Evolutionary conservation across 805 yeast species (phyloP).

Genomic region (Hanseniaspora jakobsenii): DNA sequence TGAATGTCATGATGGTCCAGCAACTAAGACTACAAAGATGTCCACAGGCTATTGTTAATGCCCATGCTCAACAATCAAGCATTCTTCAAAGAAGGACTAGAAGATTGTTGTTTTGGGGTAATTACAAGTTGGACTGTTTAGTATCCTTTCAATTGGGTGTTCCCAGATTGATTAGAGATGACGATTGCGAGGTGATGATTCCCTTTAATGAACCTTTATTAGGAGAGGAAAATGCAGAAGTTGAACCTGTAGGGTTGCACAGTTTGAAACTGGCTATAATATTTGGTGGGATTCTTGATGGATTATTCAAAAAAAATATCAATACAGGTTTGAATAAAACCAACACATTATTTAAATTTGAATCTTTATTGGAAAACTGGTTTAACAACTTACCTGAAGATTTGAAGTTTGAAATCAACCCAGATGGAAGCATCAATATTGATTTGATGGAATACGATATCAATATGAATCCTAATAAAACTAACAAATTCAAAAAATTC

Average conservation of each 20-base stretch:
- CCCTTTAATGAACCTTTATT: slow-evolving; percentile 47
- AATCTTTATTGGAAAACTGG: slow-evolving; percentile 70
- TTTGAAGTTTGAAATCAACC: slow-evolving; percentile 52
- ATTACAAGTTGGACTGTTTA: slow-evolving; percentile 64
- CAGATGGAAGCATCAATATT: slow-evolving; percentile 34
- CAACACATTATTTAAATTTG: slow-evolving; percentile 32
- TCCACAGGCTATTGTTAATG: slow-evolving; percentile 66
- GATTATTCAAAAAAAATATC: slow-evolving; percentile 49
- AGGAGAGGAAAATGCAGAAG: slow-evolving; percentile 34
- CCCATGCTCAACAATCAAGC: slow-evolving; percentile 52
- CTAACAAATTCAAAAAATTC: slow-evolving; percentile 34
- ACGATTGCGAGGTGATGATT: slow-evolving; percentile 74
- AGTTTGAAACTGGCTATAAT: slow-evolving; percentile 61
- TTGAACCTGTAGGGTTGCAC: slow-evolving; percentile 40
- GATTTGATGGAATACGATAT: slow-evolving; percentile 19
- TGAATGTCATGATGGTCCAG: slow-evolving; percentile 70
- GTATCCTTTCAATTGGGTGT: slow-evolving; percentile 68
- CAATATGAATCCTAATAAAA: no score
- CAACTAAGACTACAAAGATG: slow-evolving; percentile 75
- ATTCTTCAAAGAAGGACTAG: slow-evolving; percentile 71
- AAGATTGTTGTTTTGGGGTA: slow-evolving; percentile 73
- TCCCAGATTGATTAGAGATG: slow-evolving; percentile 67
- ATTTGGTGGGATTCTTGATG: slow-evolving; percentile 59
- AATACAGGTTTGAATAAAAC: slow-evolving; percentile 24
- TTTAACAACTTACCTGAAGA: slow-evolving; percentile 52